phyloP scores from a whole-genome alignment of 495 filamentous ascomycete species.

The Penicillium nucicola region DNA sequence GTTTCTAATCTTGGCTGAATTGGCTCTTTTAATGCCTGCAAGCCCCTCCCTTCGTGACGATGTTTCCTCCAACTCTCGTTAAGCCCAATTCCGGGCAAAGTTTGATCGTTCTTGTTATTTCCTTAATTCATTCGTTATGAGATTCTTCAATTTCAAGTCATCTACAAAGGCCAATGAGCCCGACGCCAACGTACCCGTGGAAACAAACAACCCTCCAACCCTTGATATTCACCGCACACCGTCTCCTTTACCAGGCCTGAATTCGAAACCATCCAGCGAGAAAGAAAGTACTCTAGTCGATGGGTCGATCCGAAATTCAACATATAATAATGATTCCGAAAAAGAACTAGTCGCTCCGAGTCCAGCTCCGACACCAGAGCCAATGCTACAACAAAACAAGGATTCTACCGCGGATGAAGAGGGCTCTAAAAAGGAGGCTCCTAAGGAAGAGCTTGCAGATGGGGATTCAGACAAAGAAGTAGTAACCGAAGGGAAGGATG shows the following conservation, averaged over 20 bases:
- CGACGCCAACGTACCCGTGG: background rate
- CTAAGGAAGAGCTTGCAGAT: constrained; percentile 1
- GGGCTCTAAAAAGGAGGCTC: background rate
- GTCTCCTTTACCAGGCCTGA: background rate
- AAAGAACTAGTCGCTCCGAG: constrained; percentile 5
- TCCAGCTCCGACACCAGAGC: background rate
- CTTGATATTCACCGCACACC: background rate
- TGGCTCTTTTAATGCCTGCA: constrained; percentile 2
- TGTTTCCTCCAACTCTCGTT: background rate
- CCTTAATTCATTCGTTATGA: constrained; percentile 2
- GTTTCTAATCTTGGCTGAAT: constrained; percentile 11
- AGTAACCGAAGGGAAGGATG: constrained; percentile 9
- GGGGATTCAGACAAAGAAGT: constrained; percentile 12
- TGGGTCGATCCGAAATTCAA: constrained; percentile 2
- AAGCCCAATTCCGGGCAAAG: background rate
- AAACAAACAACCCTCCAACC: background rate
- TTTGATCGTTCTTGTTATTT: background rate
- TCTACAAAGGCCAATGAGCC: constrained; percentile 7
- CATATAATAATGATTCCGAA: constrained; percentile 2
- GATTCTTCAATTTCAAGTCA: constrained; percentile 2
- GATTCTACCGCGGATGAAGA: background rate
- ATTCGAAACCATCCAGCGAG: constrained; percentile 21
- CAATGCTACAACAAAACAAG: background rate
- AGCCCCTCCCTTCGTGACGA: background rate
- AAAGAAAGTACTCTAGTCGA: constrained; percentile 25